Conservation (phyloP, 2,329 filamentous ascomycete genomes). For the Talaromyces islandicus region DNA sequence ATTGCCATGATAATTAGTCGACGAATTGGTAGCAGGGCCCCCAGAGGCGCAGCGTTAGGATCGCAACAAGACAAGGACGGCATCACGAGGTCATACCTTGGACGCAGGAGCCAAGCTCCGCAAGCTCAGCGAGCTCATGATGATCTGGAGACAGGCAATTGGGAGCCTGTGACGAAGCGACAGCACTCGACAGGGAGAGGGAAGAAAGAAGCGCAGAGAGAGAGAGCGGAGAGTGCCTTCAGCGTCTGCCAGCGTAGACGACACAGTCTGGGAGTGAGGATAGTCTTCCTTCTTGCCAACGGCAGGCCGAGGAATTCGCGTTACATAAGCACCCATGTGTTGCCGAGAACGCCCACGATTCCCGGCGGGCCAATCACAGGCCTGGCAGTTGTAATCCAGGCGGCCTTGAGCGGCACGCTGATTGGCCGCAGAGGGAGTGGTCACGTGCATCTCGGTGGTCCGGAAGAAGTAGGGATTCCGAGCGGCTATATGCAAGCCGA, state of each 20-base stretch:
- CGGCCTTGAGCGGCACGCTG: slow-evolving; percentile 20
- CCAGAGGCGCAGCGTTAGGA: slow-evolving; percentile 8
- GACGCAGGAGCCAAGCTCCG: slow-evolving; percentile 45
- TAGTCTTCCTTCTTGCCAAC: slow-evolving; percentile 14
- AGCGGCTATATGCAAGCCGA: slow-evolving; percentile 12
- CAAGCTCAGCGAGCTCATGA: slow-evolving; percentile 46
- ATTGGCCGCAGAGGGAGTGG: slow-evolving; percentile 20
- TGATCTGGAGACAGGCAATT: slow-evolving; percentile 22
- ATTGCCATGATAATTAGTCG: slow-evolving; percentile 17
- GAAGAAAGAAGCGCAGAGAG: slow-evolving; percentile 15
- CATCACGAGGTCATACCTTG: slow-evolving; percentile 36
- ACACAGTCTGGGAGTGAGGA: background rate
- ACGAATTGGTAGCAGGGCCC: slow-evolving; percentile 7
- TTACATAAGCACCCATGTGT: slow-evolving; percentile 32
- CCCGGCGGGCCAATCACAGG: slow-evolving; percentile 27
- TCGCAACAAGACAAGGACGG: slow-evolving; percentile 11
- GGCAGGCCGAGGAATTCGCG: slow-evolving; percentile 13
- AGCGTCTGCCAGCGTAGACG: background rate
- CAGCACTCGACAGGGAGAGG: slow-evolving; percentile 18
- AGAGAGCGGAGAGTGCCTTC: slow-evolving; percentile 16
- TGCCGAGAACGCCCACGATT: slow-evolving; percentile 27
- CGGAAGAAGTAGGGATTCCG: slow-evolving; percentile 18
- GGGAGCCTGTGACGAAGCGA: slow-evolving; percentile 10
- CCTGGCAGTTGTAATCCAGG: slow-evolving; percentile 30
- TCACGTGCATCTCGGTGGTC: slow-evolving; percentile 26